Conservation (phyloP, 257 asterid genomes). For the Osmanthus fragrans region DNA sequence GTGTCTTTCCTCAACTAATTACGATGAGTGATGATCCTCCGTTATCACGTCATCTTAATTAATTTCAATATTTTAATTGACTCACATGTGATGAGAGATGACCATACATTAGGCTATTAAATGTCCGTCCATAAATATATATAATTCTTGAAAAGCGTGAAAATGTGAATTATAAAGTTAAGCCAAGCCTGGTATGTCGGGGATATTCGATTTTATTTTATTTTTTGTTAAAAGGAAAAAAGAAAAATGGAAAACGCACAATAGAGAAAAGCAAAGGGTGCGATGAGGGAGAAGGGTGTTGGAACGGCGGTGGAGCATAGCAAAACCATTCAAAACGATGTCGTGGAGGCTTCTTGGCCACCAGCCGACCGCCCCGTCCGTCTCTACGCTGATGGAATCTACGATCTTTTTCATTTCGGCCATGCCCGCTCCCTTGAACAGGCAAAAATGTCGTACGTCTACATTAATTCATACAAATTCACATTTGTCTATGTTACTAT, state of each 20-base stretch:
- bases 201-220: too few relatives aligned
- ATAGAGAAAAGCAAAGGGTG: background rate
- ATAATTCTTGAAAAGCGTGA: background rate
- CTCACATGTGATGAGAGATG: too few relatives aligned
- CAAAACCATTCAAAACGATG: background rate
- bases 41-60: too few relatives aligned
- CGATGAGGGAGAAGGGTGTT: background rate
- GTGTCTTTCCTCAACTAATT: too few relatives aligned
- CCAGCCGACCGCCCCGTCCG: constrained; percentile 5
- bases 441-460: constrained; percentile 2
- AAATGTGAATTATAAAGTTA: background rate
- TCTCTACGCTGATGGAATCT: constrained; percentile 16
- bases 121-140: too few relatives aligned
- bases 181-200: background rate
- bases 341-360: background rate
- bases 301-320: background rate
- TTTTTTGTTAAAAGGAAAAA: background rate
- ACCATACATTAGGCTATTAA: too few relatives aligned
- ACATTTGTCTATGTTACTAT: background rate
- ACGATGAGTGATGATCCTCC: too few relatives aligned
- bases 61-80: too few relatives aligned
- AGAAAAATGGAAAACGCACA: background rate
- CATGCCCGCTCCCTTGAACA: constrained; percentile 20
- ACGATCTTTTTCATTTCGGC: constrained; percentile 21
- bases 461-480: background rate